phyloP scores from a whole-genome alignment of 1,284 basidiomycete genomes.

The Trametes sp. region DNA sequence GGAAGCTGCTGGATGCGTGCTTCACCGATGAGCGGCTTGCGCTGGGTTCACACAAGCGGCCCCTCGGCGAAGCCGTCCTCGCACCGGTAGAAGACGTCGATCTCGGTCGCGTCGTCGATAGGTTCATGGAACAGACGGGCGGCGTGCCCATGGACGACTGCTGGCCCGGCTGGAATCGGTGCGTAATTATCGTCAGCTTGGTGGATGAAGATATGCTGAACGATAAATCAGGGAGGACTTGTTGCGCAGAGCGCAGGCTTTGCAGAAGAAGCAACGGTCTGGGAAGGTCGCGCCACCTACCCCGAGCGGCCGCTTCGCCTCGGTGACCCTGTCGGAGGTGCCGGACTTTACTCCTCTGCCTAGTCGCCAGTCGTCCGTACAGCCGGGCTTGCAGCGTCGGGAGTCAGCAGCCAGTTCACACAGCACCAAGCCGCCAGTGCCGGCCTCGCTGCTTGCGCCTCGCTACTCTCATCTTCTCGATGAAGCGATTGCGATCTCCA shows the following conservation, averaged over 20 bases:
- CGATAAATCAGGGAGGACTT: constrained; percentile 56
- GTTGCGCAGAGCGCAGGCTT: constrained; percentile 57
- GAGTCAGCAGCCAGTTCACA: constrained; percentile 16
- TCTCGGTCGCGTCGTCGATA: constrained; percentile 25
- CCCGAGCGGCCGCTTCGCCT: constrained; percentile 36
- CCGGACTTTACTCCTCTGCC: constrained; percentile 59
- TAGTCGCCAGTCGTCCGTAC: constrained; percentile 32
- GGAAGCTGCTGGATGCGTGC: constrained; percentile 78
- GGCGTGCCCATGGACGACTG: constrained; percentile 24
- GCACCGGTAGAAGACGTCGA: constrained; percentile 29
- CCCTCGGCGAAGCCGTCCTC: constrained; percentile 26
- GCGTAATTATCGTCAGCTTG: constrained; percentile 29
- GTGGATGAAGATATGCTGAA: constrained; percentile 3
- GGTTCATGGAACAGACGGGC: constrained; percentile 29
- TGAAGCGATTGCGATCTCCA: constrained; percentile 51
- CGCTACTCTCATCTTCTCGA: constrained; percentile 65
- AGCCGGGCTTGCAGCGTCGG: constrained; percentile 17
- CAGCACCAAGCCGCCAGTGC: constrained; percentile 32
- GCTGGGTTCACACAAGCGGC: constrained; percentile 46
- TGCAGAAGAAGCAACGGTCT: constrained; percentile 67
- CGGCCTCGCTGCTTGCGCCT: constrained; percentile 54
- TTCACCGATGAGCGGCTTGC: constrained; percentile 71
- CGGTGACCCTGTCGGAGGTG: constrained; percentile 44
- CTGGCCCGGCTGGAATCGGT: constrained; percentile 58
- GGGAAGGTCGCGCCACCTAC: constrained; percentile 64